Evolutionary conservation across 2,329 filamentous ascomycete species (phyloP), one percentile per base, ranked within the genome.

Genomic region (Fusarium chaquense): DNA sequence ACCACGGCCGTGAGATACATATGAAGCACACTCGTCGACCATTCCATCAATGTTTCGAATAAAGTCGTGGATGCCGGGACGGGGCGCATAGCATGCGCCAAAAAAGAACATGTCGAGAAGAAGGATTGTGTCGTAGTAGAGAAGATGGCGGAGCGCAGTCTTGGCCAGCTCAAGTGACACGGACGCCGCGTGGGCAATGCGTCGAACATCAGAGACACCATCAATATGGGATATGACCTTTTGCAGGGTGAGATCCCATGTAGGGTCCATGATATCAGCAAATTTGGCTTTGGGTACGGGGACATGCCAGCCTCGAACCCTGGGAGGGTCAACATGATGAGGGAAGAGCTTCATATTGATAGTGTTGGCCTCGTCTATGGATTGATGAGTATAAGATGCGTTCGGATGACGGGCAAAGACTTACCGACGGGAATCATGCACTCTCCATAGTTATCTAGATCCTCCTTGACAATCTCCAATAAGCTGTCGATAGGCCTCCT

Each of bases 261-360:
- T 90, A 38, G 88, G 84, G 76, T 91, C 82, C 78, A 92, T 83
- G 76, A 92, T 82, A 78, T 89, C 84, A 69, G 82, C 77, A 65
- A 91, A 87, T 71, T 89, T 90, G 76, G 89, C 89, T 78, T 90
- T 91, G 73, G 85, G 85, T 24, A 99, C 88, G 6, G 96, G 96
- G 3, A 99, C 96, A 76, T 98, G 93, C 91, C 93, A 97, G 47
- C 92, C 89, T 74, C 91, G 90, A 58, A 98, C 91, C 5, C 89
- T 85, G 0, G 93, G 90, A 3, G 94, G 94, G 18, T 90, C 88
- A 2, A 89, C 85, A 74, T 95, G 91, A 47, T 93, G 90, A 0
- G 93, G 94, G 78, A 98, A 98, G 51, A 98, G 88, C 81, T 98
- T 98, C 86, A 98, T 93, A 80, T 98, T 97, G 80, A 98, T 90